Conservation (phyloP, 305 asterid species). For the Solanum hybrid region DNA sequence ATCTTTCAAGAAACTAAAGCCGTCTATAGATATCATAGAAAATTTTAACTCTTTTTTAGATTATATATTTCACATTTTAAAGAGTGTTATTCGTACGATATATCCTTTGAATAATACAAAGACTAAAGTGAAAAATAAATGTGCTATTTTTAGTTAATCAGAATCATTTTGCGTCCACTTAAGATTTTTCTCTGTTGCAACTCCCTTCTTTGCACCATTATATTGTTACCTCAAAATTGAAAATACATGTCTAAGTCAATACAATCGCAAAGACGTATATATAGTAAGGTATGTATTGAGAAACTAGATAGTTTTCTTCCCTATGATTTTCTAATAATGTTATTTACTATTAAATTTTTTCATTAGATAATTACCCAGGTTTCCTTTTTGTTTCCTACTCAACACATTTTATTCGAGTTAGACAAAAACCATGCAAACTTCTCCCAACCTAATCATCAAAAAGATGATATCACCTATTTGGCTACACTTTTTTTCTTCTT, state of each 20-base stretch:
- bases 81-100: not conserved
- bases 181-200: not conserved
- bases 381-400: not conserved
- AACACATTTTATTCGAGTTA: not conserved
- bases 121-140: not conserved
- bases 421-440: not conserved
- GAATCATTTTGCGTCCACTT: not conserved
- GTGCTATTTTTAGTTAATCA: not conserved
- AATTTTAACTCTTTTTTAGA: no score
- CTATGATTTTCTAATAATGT: not conserved
- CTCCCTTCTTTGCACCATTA: not conserved
- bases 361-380: not conserved
- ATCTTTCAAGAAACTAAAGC: not conserved
- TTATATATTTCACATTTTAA: no score
- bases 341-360: no score
- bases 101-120: not conserved
- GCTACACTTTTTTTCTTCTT: not conserved
- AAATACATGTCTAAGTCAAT: not conserved
- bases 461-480: not conserved
- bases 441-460: not conserved
- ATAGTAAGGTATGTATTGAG: not conserved
- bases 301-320: not conserved
- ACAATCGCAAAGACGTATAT: not conserved
- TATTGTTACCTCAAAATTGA: not conserved
- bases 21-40: not conserved